Evolutionary conservation across 2,329 filamentous ascomycete genomes (phyloP).

Genomic region (Nigrospora sphaerica): DNA sequence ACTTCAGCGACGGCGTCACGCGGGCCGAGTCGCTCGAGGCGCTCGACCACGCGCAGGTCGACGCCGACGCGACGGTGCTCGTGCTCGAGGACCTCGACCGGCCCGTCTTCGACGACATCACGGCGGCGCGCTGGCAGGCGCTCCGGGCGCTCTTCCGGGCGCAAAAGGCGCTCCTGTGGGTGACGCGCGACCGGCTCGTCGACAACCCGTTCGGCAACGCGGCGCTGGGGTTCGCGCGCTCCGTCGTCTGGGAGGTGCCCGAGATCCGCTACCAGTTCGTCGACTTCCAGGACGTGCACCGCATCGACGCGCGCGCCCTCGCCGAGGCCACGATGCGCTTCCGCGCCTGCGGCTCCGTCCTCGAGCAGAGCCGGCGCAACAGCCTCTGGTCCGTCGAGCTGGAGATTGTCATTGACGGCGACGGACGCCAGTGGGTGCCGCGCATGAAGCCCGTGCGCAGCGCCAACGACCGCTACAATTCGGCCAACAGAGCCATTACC

Average conservation of each 20-base stretch:
- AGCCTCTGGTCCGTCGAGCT: constrained; percentile 8
- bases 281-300: constrained; percentile 9
- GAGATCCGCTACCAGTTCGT: constrained; percentile 13
- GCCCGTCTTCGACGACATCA: constrained; percentile 6
- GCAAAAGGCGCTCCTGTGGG: constrained; percentile 13
- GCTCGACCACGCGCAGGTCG: background rate
- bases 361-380: background rate
- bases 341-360: background rate
- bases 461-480: constrained; percentile 12
- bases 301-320: constrained; percentile 4
- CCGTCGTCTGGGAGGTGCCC: constrained; percentile 7
- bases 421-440: constrained; percentile 2
- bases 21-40: background rate
- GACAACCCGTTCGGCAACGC: constrained; percentile 15
- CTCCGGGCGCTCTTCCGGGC: constrained; percentile 8
- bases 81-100: constrained; percentile 4
- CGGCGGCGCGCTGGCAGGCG: background rate
- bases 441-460: constrained; percentile 3
- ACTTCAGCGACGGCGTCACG: background rate
- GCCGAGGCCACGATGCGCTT: constrained; percentile 7
- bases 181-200: constrained; percentile 10
- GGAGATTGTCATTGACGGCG: constrained; percentile 7
- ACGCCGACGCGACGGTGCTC: background rate
- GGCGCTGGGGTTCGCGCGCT: constrained; percentile 13
- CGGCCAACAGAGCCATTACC: background rate